Evolutionary conservation across 768 basidiomycete species (phyloP), one percentile per base, ranked within the genome.

Genomic region (Tricholoma saponaceum): DNA sequence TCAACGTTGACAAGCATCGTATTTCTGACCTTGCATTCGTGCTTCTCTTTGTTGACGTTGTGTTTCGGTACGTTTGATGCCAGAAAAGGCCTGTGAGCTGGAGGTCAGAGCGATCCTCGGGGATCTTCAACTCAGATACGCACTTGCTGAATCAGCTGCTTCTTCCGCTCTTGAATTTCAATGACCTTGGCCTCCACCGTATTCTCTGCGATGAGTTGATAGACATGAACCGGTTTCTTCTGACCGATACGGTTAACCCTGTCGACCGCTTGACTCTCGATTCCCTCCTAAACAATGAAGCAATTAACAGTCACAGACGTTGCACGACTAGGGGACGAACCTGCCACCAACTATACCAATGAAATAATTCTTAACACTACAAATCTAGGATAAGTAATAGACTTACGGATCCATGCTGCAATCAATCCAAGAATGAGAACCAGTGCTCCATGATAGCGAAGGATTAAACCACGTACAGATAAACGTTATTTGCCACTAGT

Each of bases 121-220:
- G 10, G 13, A 4, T n/a, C 3, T 20, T 23, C 47, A 41, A 25
- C 18, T 46, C 18, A 47, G 7, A 39, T 3, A 58, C 65, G 16
- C 61, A 89, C 91, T 73, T 92, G 83, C 65, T 89, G 79, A 56
- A 95, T 85, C 41, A 95, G 69, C 30, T 73, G 74, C 72, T 92
- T 93, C 75, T 95, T 95, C 66, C 81, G 81, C 58, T 90, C 89
- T 68, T 95, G 93, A 58, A 95, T 95, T 23, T 90, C 91, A 44
- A 95, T 77, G 43, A 86, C 92, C 71, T 90, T 93, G 12, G 89
- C 81, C 70, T 95, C 93, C 0, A 95, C 86, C 0, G 93, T 95
- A 63, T 93, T 80, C 63, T 94, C 92, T 0, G 93, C 91, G 55
- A 95, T 92, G 50, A 95, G 74, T 64, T 95, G 93, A 66, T 93